Conservation (phyloP, 225 moss, liverwort and hornwort species). For the Thuidium tamariscinum region DNA sequence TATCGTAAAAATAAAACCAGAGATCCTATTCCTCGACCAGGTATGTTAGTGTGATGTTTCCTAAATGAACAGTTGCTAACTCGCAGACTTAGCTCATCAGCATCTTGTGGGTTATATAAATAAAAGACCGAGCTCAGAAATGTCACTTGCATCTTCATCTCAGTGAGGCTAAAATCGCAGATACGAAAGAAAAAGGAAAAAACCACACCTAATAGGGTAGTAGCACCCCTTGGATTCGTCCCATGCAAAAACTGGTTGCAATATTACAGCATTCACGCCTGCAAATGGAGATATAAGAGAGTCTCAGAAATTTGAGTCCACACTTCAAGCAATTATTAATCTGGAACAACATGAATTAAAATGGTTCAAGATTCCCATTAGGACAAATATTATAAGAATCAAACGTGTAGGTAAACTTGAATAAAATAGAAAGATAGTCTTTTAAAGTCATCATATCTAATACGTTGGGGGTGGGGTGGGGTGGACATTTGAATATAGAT, state of each 20-base stretch:
- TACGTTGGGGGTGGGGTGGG: not conserved
- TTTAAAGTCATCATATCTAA: not conserved
- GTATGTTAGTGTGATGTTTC: not conserved
- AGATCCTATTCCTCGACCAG: not conserved
- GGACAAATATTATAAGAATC: not conserved
- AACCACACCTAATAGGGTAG: slow-evolving; percentile 53
- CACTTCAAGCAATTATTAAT: not conserved
- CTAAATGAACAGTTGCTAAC: not conserved
- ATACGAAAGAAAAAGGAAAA: not conserved
- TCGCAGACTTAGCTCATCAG: not conserved
- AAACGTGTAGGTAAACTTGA: not conserved
- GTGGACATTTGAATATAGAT: not conserved
- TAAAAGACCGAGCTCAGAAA: not conserved
- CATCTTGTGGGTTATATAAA: not conserved
- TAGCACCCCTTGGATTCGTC: slow-evolving; percentile 44
- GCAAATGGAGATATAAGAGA: not conserved
- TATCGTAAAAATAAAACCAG: not conserved
- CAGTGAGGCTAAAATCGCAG: not conserved
- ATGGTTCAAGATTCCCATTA: not conserved
- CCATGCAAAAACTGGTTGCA: slow-evolving; percentile 69
- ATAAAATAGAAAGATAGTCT: not conserved
- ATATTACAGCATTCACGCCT: slow-evolving; percentile 80
- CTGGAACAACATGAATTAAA: not conserved
- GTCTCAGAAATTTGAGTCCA: not conserved
- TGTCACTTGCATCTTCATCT: not conserved